Evolutionary conservation across 257 asterid genomes (phyloP).

Genomic region (Rhazya stricta): DNA sequence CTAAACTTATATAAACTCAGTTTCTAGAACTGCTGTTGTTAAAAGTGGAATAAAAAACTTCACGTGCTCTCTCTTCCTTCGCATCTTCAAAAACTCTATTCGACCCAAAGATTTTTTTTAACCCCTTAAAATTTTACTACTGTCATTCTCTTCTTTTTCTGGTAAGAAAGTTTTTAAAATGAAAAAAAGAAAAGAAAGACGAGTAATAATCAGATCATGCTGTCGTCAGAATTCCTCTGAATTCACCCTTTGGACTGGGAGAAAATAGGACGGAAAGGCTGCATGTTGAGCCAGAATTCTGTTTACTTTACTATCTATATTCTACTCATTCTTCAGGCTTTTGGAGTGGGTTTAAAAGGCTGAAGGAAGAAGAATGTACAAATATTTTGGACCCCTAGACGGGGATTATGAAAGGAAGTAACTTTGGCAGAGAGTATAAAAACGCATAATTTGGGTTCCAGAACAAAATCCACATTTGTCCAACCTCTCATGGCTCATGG

Average conservation of each 20-base stretch:
- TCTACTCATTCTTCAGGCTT: conserved; percentile 9
- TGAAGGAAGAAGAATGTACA: conserved; percentile 17
- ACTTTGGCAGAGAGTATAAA: conserved; percentile 17
- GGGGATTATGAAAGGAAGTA: neutral
- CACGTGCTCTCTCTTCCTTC: conserved; percentile 4
- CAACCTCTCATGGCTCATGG: conserved; percentile 9
- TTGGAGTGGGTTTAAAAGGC: conserved; percentile 6
- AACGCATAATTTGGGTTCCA: conserved; percentile 23
- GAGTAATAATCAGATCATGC: conserved; percentile 6
- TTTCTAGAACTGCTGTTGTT: conserved; percentile 15
- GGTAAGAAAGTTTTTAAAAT: neutral
- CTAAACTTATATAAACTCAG: conserved; percentile 2
- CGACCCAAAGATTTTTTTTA: no score
- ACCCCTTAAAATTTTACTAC: neutral
- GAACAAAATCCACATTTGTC: conserved; percentile 27
- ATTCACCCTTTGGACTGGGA: neutral
- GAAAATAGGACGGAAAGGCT: neutral
- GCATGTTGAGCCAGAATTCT: neutral
- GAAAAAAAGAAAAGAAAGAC: neutral
- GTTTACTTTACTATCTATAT: neutral
- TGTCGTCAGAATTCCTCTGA: neutral
- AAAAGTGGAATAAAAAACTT: conserved; percentile 13
- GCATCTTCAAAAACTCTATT: neutral
- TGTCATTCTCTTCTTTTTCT: neutral
- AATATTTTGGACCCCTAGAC: conserved; percentile 18